A percentile compares a stretch with the other conserved stretches of the same genome.
Conservation (phyloP, 352 stramenopile species). For the Pythium phragmiticola region DNA sequence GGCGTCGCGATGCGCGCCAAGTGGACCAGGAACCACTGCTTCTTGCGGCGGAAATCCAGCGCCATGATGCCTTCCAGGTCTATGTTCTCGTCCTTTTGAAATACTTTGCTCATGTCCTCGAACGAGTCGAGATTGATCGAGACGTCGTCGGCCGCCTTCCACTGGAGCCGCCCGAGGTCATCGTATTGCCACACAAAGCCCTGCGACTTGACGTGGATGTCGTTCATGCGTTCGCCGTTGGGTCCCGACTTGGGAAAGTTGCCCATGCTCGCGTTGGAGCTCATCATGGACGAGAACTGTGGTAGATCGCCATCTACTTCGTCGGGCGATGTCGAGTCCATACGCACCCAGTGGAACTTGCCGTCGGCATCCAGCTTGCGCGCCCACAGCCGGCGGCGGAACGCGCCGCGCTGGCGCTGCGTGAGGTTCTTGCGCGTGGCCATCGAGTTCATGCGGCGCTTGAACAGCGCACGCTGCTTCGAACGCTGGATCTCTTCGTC, state of each 20-base stretch:
- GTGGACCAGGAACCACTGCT: slow-evolving; percentile 82
- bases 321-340: slow-evolving; percentile 49
- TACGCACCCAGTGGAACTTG: slow-evolving; percentile 74
- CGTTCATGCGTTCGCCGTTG: slow-evolving; percentile 51
- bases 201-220: slow-evolving; percentile 64
- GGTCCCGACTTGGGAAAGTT: slow-evolving; percentile 32
- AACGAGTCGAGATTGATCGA: slow-evolving; percentile 74
- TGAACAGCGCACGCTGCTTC: slow-evolving; percentile 60
- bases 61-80: slow-evolving; percentile 82
- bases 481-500: slow-evolving; percentile 36
- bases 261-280: slow-evolving; percentile 1
- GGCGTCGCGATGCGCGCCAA: slow-evolving; percentile 64
- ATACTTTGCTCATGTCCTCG: slow-evolving; percentile 34
- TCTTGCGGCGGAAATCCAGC: slow-evolving; percentile 74
- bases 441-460: slow-evolving; percentile 71
- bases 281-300: slow-evolving; percentile 19
- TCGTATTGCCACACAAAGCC: slow-evolving; percentile 76
- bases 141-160: slow-evolving; percentile 62
- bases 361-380: slow-evolving; percentile 54
- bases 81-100: slow-evolving; percentile 41
- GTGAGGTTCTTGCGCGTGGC: slow-evolving; percentile 56
- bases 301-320: slow-evolving; percentile 26
- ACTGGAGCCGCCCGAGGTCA: slow-evolving; percentile 44
- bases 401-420: slow-evolving; percentile 65
- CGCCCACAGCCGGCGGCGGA: slow-evolving; percentile 62